phyloP scores from a whole-genome alignment of 495 filamentous ascomycete species.

The Podospora tetraspora region DNA sequence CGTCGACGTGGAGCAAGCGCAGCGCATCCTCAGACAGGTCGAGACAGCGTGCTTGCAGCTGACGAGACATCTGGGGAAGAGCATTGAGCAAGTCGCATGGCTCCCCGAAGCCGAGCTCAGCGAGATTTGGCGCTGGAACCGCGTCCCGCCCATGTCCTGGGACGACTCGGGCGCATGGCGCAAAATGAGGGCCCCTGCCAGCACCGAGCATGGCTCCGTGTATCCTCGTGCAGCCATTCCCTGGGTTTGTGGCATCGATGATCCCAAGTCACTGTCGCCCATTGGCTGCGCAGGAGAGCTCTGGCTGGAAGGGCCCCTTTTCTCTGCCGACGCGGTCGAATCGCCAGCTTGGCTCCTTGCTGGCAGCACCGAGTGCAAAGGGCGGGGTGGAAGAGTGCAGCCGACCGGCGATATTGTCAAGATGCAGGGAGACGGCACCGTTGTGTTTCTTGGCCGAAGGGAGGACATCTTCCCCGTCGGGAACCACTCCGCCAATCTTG shows the following conservation, averaged over 20 bases:
- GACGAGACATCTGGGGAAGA: conserved; percentile 1
- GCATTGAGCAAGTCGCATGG: conserved; percentile 4
- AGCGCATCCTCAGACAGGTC: conserved; percentile 14
- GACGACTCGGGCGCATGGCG: conserved; percentile 1
- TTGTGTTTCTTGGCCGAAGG: conserved; percentile 41
- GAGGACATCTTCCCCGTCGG: conserved; percentile 24
- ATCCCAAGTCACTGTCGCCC: conserved; percentile 44
- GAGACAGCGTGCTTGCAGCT: conserved; percentile 14
- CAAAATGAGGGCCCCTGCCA: neutral
- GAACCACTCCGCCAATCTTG: conserved; percentile 28
- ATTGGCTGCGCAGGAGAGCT: conserved; percentile 71
- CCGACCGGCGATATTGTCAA: conserved; percentile 55
- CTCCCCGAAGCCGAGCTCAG: conserved; percentile 2
- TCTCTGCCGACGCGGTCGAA: conserved; percentile 54
- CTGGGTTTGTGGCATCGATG: conserved; percentile 26
- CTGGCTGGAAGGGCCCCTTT: conserved; percentile 56
- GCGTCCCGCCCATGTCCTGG: neutral
- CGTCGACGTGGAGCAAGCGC: conserved; percentile 6
- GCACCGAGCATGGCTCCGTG: neutral
- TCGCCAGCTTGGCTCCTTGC: conserved; percentile 16
- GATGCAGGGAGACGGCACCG: conserved; percentile 44
- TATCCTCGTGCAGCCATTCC: conserved; percentile 13
- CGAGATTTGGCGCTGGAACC: conserved; percentile 18
- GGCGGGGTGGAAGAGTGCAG: conserved; percentile 34
- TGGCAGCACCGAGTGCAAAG: neutral